Percentiles rank a stretch among this genome's conserved stretches.
Conservation (phyloP, 2,329 filamentous ascomycete genomes). For the Xylariaceae sp. region DNA sequence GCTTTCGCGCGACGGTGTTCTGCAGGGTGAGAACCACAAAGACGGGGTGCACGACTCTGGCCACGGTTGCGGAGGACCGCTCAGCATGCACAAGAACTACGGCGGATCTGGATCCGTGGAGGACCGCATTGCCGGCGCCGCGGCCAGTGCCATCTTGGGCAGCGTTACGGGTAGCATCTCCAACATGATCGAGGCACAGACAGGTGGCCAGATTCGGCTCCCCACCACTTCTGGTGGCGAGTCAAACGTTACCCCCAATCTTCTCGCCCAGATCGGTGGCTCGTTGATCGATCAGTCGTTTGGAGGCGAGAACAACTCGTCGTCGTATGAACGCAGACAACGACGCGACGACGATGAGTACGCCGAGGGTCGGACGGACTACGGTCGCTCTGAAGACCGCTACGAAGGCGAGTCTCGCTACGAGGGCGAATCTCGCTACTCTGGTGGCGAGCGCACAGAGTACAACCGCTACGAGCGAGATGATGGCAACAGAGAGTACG, state of each 20-base stretch:
- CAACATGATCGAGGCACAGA: conserved; percentile 42
- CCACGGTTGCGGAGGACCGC: conserved; percentile 73
- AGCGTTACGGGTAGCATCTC: conserved; percentile 52
- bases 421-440: conserved; percentile 47
- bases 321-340: conserved; percentile 47
- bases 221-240: conserved; percentile 13
- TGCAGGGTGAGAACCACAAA: conserved; percentile 77
- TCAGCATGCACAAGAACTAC: conserved; percentile 68
- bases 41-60: conserved; percentile 77
- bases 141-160: conserved; percentile 52
- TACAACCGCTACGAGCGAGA: conserved; percentile 60
- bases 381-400: conserved; percentile 51
- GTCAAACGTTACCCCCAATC: conserved; percentile 60
- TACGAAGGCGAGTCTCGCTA: conserved; percentile 56
- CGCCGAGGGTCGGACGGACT: conserved; percentile 56
- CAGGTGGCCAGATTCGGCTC: conserved; percentile 34
- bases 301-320: conserved; percentile 45
- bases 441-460: conserved; percentile 51
- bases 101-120: conserved; percentile 46
- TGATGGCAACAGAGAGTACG: conserved; percentile 43
- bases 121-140: conserved; percentile 52
- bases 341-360: conserved; percentile 57
- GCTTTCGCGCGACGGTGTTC: conserved; percentile 72
- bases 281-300: conserved; percentile 48
- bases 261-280: conserved; percentile 64